phyloP scores from a whole-genome alignment of 352 stramenopile genomes.

The Globisporangium barbulae region DNA sequence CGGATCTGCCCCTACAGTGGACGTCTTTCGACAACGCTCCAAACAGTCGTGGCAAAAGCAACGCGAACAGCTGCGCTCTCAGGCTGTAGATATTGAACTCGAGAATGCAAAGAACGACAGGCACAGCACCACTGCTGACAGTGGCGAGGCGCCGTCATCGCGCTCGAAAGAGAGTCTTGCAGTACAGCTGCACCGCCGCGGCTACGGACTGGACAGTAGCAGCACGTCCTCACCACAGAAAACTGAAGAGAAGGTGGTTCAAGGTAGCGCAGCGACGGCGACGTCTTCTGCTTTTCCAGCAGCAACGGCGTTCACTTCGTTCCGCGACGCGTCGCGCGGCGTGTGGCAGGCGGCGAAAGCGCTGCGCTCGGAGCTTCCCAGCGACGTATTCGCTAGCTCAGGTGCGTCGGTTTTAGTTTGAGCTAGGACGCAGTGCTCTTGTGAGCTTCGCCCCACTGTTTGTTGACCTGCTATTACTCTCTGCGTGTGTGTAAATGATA shows the following conservation, averaged over 20 bases:
- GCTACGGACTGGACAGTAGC: conserved; percentile 39
- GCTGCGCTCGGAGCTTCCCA: conserved; percentile 22
- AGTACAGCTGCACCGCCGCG: conserved; percentile 42
- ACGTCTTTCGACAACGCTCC: conserved; percentile 51
- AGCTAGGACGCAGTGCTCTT: neutral
- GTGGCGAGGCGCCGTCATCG: neutral
- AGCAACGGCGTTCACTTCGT: conserved; percentile 22
- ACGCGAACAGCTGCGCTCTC: conserved; percentile 32
- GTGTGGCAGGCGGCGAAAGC: conserved; percentile 25
- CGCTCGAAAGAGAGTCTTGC: conserved; percentile 30
- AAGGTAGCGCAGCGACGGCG: neutral
- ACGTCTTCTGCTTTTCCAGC: neutral
- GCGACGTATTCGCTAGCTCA: conserved; percentile 6
- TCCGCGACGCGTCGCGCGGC: conserved; percentile 26
- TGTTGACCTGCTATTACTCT: neutral
- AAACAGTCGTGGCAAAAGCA: conserved; percentile 65
- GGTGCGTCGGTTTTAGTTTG: neutral
- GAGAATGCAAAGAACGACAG: neutral
- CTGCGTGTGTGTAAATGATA: neutral
- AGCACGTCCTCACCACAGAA: conserved; percentile 8
- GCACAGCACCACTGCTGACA: neutral
- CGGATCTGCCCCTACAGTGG: neutral
- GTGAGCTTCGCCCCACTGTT: neutral
- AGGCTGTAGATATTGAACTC: conserved; percentile 26
- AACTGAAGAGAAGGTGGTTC: neutral